A percentile compares a stretch with the other conserved stretches of the same genome.
Conservation (phyloP, 2,329 filamentous ascomycete species). For the Phaeosphaeria sp. region DNA sequence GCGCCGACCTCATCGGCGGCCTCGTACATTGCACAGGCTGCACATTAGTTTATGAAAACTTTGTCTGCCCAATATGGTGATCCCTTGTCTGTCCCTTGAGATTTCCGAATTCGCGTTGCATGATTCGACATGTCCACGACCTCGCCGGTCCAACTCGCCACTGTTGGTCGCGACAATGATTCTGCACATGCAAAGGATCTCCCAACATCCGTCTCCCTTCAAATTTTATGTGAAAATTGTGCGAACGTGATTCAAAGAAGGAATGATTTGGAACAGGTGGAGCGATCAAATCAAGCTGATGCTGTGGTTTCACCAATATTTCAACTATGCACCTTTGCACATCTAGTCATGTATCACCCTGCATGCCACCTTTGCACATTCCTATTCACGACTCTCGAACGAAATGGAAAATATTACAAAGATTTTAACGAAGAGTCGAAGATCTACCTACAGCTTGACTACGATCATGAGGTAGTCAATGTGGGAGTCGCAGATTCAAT, state of each 20-base stretch:
- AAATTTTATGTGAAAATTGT: not conserved
- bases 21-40: not conserved
- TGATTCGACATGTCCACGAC: not conserved
- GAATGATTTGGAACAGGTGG: too few relatives aligned
- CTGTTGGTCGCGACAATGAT: not conserved
- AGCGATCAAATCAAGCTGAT: too few relatives aligned
- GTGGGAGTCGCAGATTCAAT: too few relatives aligned
- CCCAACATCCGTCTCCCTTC: not conserved
- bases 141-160: not conserved
- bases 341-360: too few relatives aligned
- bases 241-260: not conserved
- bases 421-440: not conserved
- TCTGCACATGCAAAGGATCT: not conserved
- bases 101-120: not conserved
- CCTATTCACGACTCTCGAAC: not conserved
- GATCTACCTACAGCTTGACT: too few relatives aligned
- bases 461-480: too few relatives aligned
- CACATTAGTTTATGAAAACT: not conserved
- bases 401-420: not conserved
- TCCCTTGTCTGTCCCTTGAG: not conserved
- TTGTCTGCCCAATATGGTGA: not conserved
- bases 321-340: too few relatives aligned
- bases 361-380: too few relatives aligned
- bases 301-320: too few relatives aligned
- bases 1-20: slow-evolving; percentile 2